A percentile compares a stretch with the other conserved stretches of the same genome.
Evolutionary conservation across 768 basidiomycete species (phyloP).

Genomic region (Tricholoma bakamatsutake): DNA sequence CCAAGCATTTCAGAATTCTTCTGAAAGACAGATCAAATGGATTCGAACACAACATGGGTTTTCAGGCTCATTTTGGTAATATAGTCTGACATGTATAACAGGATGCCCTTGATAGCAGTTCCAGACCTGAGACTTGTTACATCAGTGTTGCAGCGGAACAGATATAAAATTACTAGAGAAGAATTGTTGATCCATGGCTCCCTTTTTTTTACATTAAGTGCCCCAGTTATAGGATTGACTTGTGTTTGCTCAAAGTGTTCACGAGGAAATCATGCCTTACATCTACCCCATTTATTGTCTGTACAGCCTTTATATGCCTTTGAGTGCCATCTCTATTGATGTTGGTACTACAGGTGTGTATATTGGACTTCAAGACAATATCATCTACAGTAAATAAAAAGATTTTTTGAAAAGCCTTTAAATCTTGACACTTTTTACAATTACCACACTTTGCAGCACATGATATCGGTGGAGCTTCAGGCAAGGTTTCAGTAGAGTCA

Average conservation of each 20-base stretch:
- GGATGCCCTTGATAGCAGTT: conserved; percentile 31
- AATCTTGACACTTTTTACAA: not conserved
- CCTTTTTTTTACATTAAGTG: conserved; percentile 23
- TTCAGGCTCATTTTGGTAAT: conserved; percentile 17
- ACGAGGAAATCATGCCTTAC: conserved; percentile 18
- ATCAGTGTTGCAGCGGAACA: too few species aligned
- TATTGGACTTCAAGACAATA: too few species aligned
- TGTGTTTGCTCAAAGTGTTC: conserved; percentile 21
- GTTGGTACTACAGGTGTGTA: too few species aligned
- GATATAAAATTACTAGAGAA: too few species aligned
- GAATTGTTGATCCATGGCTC: too few species aligned
- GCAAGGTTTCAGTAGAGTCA: too few species aligned
- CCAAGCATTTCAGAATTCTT: conserved; percentile 11
- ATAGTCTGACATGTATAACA: conserved; percentile 37
- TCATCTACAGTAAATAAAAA: too few species aligned
- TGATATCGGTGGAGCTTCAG: not conserved
- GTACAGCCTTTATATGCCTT: too few species aligned
- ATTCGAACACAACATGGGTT: conserved; percentile 30
- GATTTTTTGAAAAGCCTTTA: too few species aligned
- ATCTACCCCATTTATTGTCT: not conserved
- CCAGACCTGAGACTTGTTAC: conserved; percentile 31
- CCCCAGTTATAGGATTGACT: conserved; percentile 23
- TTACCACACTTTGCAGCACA: conserved; percentile 8
- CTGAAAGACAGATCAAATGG: conserved; percentile 14
- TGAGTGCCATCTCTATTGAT: too few species aligned